Conservation (phyloP, 371 early-diverging fungal species). For the Mucor saturninus region DNA sequence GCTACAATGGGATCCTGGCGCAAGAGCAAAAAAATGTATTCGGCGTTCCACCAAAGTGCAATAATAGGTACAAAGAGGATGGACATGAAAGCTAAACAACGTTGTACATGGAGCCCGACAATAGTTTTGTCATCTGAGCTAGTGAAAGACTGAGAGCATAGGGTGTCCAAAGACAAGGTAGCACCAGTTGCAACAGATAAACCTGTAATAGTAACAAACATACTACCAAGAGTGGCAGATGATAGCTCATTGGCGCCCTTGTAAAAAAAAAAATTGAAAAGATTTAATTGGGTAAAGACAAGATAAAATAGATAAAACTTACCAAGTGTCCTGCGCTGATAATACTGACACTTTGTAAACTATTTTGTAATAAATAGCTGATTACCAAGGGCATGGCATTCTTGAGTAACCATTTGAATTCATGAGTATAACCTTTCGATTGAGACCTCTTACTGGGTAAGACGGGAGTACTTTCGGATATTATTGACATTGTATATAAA, state of each 20-base stretch:
- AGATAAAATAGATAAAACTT: conserved; percentile 15
- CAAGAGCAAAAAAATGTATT: conserved; percentile 49
- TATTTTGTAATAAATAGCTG: conserved; percentile 67
- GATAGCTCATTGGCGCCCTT: conserved; percentile 74
- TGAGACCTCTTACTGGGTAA: conserved; percentile 3
- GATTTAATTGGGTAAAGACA: conserved; percentile 15
- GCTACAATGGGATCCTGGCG: conserved; percentile 44
- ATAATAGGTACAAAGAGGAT: conserved; percentile 69
- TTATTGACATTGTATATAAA: conserved; percentile 8
- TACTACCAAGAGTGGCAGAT: conserved; percentile 74
- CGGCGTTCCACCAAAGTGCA: conserved; percentile 74
- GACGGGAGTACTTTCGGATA: conserved; percentile 15
- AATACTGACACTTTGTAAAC: conserved; percentile 62
- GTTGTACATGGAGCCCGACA: conserved; percentile 82
- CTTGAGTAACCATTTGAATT: conserved; percentile 47
- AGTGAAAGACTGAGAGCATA: conserved; percentile 86
- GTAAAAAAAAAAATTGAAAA: not conserved
- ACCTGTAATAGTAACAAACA: conserved; percentile 87
- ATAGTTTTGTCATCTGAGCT: conserved; percentile 65
- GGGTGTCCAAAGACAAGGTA: conserved; percentile 84
- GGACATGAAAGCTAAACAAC: conserved; percentile 72
- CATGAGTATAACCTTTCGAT: conserved; percentile 27
- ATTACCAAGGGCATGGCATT: conserved; percentile 59
- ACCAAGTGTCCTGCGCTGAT: conserved; percentile 63
- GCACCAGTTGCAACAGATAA: conserved; percentile 78